Percentiles rank a stretch among this genome's conserved stretches.
phyloP scores from a whole-genome alignment of 169 alveolate species.

The Plasmodium reichenowi region DNA sequence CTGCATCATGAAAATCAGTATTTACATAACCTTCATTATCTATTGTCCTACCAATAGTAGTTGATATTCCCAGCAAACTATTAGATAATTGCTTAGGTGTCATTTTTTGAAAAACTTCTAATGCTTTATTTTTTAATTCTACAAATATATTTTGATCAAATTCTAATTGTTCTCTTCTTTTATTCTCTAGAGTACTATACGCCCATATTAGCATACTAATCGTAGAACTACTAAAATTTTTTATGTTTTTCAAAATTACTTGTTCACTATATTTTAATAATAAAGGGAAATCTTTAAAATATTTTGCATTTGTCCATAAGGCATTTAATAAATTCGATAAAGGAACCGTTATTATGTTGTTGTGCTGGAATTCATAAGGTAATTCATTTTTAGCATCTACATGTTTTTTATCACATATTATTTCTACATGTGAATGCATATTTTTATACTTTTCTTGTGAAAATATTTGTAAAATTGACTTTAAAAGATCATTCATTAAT shows the following conservation, averaged over 20 bases:
- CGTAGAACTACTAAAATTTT: slow-evolving; percentile 45
- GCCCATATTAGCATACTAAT: slow-evolving; percentile 76
- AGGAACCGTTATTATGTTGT: slow-evolving; percentile 7
- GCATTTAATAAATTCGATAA: slow-evolving; percentile 38
- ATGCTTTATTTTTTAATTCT: slow-evolving; percentile 51
- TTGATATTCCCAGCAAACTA: slow-evolving; percentile 57
- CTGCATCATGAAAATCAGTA: slow-evolving; percentile 32
- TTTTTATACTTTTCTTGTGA: neutral
- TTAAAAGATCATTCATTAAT: slow-evolving; percentile 28
- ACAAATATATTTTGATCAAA: slow-evolving; percentile 39
- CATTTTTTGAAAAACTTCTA: slow-evolving; percentile 21
- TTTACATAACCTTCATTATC: slow-evolving; percentile 20
- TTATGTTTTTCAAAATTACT: slow-evolving; percentile 29
- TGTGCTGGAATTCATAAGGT: neutral
- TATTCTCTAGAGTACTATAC: slow-evolving; percentile 56
- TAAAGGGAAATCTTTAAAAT: slow-evolving; percentile 59
- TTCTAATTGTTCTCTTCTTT: slow-evolving; percentile 18
- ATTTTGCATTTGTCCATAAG: slow-evolving; percentile 73
- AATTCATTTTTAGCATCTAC: too few relatives aligned
- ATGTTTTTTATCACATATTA: neutral
- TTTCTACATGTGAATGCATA: too few relatives aligned
- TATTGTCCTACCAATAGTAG: slow-evolving; percentile 49
- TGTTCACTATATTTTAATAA: slow-evolving; percentile 49
- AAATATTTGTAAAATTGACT: slow-evolving; percentile 24
- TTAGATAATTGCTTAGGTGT: slow-evolving; percentile 72